Evolutionary conservation across 441 rosid genomes (phyloP).

Genomic region (Pelargonium citronellum): DNA sequence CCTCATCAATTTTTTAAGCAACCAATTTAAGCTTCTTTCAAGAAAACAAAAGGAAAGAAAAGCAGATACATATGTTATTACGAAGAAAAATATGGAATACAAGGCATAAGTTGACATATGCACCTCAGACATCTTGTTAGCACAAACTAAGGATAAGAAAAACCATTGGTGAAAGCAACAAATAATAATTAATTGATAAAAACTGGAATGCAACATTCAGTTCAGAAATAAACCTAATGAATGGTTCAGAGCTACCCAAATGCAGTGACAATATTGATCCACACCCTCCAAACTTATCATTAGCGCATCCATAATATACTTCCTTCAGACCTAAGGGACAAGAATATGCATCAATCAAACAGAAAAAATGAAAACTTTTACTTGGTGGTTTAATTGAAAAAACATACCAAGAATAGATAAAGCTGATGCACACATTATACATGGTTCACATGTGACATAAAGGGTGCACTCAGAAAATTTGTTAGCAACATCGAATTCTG

Average conservation of each 20-base stretch:
- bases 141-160: neutral
- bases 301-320: constrained; percentile 67
- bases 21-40: no score
- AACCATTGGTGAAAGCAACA: neutral
- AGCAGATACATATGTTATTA: no score
- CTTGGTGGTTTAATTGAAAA: constrained; percentile 5
- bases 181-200: neutral
- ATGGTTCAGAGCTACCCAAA: constrained; percentile 30
- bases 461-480: constrained; percentile 57
- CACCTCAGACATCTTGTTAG: neutral
- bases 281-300: constrained; percentile 90
- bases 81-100: neutral
- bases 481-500: constrained; percentile 48
- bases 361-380: neutral
- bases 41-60: no score
- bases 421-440: constrained; percentile 92
- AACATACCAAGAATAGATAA: constrained; percentile 60
- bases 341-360: neutral
- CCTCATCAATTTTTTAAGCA: no score
- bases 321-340: constrained; percentile 49
- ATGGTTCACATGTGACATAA: constrained; percentile 91
- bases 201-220: constrained; percentile 1
- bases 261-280: constrained; percentile 71
- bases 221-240: constrained; percentile 31
- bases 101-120: neutral